Evolutionary conservation across 2,329 filamentous ascomycete species (phyloP), one percentile per base, ranked within the genome.

Genomic region (Emericellopsis atlantica): DNA sequence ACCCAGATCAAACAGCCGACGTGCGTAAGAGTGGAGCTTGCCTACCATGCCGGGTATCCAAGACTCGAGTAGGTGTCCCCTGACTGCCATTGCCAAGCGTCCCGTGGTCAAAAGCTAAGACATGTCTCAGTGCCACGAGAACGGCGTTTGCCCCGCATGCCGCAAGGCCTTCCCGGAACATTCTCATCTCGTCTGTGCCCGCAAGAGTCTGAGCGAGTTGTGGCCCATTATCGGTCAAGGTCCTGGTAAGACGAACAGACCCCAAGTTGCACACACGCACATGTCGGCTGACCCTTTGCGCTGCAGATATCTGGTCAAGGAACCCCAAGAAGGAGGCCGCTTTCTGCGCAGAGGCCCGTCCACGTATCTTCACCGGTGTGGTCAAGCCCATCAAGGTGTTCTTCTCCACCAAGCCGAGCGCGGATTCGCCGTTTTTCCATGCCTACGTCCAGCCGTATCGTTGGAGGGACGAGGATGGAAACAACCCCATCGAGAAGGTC

Each of bases 11-110:
- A 53, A 70, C 69, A 35, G 67, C 66, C 40, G 60, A 62, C 41
- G 66, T 72, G 41, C 66, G 69, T 47, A 65, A 67, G 50, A 59
- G 57, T 48, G 64, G 64, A 43, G 66, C 69, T 29, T 73, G 69
- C 48, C 57, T 65, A 41, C 62, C 61, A 43, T 72, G 69, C 52
- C 66, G 62, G 47, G 58, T 66, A 45, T 61, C 60, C 47, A 72
- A 69, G 57, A 62, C 64, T 48, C 54, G 57, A 49, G 69, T 71
- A 61, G 62, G 66, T 53, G 50, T 21, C 18, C 53, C 44, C 32
- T 40, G n/a, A 16, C 23, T 33, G 35, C 32, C 22, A n/a, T 23
- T 14, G 11, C 11, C 29, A 35, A 23, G 21, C 14, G 32, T 37
- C 40, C 37, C 44, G 36, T 39, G 44, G 34, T 46, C 36, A 44